Evolutionary conservation across 345 rosid species (phyloP).

Genomic region (Rhodamnia argentea): DNA sequence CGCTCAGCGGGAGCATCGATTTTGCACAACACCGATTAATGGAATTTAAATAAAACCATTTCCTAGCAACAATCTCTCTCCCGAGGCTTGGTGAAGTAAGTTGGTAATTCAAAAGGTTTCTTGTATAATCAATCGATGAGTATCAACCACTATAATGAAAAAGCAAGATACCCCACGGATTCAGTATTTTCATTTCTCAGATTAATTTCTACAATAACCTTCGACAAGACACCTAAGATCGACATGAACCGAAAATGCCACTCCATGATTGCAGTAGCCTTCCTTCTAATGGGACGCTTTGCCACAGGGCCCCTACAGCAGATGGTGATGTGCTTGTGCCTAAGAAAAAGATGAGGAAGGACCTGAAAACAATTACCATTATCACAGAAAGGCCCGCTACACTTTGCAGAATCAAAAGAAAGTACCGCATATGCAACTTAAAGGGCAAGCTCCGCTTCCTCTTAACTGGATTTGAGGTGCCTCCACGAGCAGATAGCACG

Average conservation of each 20-base stretch:
- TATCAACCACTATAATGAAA: background rate
- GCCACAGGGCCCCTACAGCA: background rate
- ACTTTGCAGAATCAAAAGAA: background rate
- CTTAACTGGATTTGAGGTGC: background rate
- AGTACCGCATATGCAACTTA: background rate
- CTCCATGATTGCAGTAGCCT: background rate
- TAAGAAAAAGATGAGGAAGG: background rate
- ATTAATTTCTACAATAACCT: background rate
- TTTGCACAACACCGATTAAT: no score
- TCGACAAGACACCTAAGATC: background rate
- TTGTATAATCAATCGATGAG: background rate
- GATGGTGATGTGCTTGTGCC: background rate
- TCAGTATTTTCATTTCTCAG: background rate
- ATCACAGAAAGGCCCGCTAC: background rate
- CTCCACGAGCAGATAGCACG: conserved; percentile 3
- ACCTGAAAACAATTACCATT: background rate
- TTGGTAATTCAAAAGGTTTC: background rate
- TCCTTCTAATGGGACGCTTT: background rate
- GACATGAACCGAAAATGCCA: background rate
- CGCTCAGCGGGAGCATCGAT: no score
- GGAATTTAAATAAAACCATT: no score
- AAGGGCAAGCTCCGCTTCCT: background rate
- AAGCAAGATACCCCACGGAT: background rate
- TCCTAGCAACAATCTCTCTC: no score
- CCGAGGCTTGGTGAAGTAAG: no score